These are phyloP conservation scores for Cyberlindnera xishuangbannaensis DNA, from an alignment of 805 yeast genomes.

Conservation along the genomic window DNA sequence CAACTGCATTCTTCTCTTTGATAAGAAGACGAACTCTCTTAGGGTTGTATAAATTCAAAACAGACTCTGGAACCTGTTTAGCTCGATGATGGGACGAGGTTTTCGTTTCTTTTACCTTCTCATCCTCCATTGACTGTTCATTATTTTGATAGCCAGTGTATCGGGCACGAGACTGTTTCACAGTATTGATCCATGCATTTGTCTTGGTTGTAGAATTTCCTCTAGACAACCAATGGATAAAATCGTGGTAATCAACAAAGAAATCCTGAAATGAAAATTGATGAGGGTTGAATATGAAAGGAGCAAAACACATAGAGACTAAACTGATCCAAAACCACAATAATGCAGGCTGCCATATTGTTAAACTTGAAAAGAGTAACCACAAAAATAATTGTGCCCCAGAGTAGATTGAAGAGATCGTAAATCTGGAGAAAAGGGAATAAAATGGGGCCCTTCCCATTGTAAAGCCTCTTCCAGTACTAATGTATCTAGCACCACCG, in stretches of 20 bases:
- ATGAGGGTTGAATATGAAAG: constrained; percentile 72
- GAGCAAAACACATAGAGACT: constrained; percentile 60
- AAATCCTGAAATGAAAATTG: constrained; percentile 67
- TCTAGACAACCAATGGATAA: constrained; percentile 70
- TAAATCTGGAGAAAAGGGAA: constrained; percentile 68
- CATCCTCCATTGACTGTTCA: too few relatives aligned
- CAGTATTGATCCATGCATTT: constrained; percentile 77
- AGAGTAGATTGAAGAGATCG: constrained; percentile 67
- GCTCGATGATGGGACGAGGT: too few relatives aligned
- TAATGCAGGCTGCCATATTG: constrained; percentile 77
- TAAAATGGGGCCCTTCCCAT: constrained; percentile 73
- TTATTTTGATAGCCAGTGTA: constrained; percentile 69
- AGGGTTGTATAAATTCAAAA: too few relatives aligned
- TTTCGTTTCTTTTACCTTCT: too few relatives aligned
- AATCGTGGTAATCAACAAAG: constrained; percentile 60
- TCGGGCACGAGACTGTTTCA: constrained; percentile 74
- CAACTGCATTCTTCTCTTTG: constrained; percentile 67
- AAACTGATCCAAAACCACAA: constrained; percentile 73
- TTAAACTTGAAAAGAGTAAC: constrained; percentile 65
- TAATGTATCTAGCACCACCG: constrained; percentile 89
- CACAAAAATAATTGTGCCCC: constrained; percentile 68
- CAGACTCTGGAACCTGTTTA: not conserved
- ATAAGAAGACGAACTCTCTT: not conserved
- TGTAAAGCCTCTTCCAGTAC: constrained; percentile 94
- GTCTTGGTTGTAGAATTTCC: constrained; percentile 65